Base-by-base conservation (phyloP, 345 rosid species). In the Tarenaya hassleriana region DNA sequence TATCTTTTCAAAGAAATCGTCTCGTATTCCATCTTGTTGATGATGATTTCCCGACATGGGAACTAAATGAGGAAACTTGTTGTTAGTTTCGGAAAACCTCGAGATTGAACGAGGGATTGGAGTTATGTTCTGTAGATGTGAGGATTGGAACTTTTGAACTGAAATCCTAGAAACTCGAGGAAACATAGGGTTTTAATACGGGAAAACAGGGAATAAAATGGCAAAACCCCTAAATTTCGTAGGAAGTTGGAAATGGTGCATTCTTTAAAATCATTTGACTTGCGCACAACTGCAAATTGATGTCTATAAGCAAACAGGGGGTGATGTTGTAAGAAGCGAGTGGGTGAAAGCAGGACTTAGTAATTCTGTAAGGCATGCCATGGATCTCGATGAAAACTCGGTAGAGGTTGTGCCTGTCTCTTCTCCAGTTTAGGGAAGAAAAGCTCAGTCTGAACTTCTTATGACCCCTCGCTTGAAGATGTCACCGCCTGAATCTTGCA, bases 401-500 rank as follows among this genome's bases (percentile, higher is more conserved):
- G 48, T 47, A 16, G 69, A 63, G 41, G 41, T 41, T 60, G 65
- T 63, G 55, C 50, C 67, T 46, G 67, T 50, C 49, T 70, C 84
- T 61, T 69, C 88, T 7, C 67, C 88, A 15, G 53, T 37, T 39
- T 18, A 66, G 15, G 43, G 69, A 0, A 70, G 66, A 60, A 72
- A 35, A 50, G 68, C 69, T 31, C 66, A 64, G 52, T 67, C 83
- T 29, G 15, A 68, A 66, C 62, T 79, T 63, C 69, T 75, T 18
- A 73, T 79, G 77, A 88, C 96, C 1, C 96, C 98, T 20, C 64
- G 75, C 68, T 64, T 78, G 11, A 88, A 79, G 72, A 64, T 74
- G 78, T 81, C 97, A 16, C 88, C 97, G 63, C 97, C 86, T 4
- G 83, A 75, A 75, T 70, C 99, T 52, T 82, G 88, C 61, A 57